A percentile compares a stretch with the other conserved stretches of the same genome.
Conservation (phyloP, 371 early-diverging fungal genomes). For the Mucor piriformis region DNA sequence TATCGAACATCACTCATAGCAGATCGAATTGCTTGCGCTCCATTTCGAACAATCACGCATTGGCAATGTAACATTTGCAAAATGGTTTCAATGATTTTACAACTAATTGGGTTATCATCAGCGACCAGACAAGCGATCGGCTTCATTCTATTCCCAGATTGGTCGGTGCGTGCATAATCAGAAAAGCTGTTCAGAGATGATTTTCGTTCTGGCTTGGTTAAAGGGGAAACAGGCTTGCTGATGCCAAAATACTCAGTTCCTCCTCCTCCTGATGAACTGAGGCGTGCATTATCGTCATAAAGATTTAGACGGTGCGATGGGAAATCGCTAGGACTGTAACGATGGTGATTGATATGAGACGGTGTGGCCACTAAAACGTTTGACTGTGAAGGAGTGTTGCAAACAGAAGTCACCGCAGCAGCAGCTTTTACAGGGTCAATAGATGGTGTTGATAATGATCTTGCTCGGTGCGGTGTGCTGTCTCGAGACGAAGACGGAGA, state of each 20-base stretch:
- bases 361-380: background rate
- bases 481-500: constrained; percentile 20
- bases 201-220: constrained; percentile 10
- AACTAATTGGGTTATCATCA: constrained; percentile 90
- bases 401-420: constrained; percentile 21
- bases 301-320: background rate
- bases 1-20: constrained; percentile 88
- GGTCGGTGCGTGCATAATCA: background rate
- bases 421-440: constrained; percentile 24
- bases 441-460: constrained; percentile 27
- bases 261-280: background rate
- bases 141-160: background rate
- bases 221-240: constrained; percentile 1
- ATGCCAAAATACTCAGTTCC: background rate
- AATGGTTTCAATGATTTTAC: constrained; percentile 87
- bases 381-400: background rate
- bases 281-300: background rate
- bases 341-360: background rate
- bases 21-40: constrained; percentile 88
- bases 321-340: no score
- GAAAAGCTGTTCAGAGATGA: background rate
- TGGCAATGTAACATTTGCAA: constrained; percentile 74
- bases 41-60: constrained; percentile 85
- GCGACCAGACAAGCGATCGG: constrained; percentile 72
- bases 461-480: constrained; percentile 16